Evolutionary conservation across 2,329 filamentous ascomycete genomes (phyloP).

Genomic region (Xylariales sp.): DNA sequence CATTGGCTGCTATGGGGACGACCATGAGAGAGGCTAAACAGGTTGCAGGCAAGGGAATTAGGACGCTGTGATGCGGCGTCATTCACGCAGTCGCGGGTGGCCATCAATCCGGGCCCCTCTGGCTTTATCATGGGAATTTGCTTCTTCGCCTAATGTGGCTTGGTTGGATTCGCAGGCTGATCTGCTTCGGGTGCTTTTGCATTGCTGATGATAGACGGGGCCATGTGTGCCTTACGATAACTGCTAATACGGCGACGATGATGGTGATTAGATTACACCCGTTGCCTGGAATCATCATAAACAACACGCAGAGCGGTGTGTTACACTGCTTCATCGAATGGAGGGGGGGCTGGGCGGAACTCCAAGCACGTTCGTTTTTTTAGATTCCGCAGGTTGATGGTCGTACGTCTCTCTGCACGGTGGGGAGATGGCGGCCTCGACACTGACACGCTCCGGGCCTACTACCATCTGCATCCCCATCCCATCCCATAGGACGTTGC

Average conservation of each 20-base stretch:
- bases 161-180: constrained; percentile 31
- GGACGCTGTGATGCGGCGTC: constrained; percentile 36
- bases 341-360: constrained; percentile 22
- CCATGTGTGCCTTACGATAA: constrained; percentile 34
- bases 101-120: constrained; percentile 7
- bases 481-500: background rate
- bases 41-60: constrained; percentile 41
- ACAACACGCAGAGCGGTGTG: constrained; percentile 33
- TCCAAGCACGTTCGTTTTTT: constrained; percentile 24
- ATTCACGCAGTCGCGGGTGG: constrained; percentile 28
- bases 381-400: constrained; percentile 22
- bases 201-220: constrained; percentile 8
- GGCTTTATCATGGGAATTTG: constrained; percentile 11
- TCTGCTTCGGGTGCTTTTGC: constrained; percentile 31
- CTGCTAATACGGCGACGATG: constrained; percentile 19
- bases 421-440: constrained; percentile 28
- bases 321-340: constrained; percentile 33
- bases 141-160: constrained; percentile 32
- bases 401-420: constrained; percentile 24
- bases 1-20: constrained; percentile 41
- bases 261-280: constrained; percentile 15
- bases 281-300: constrained; percentile 19
- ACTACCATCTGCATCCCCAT: constrained; percentile 19
- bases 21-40: constrained; percentile 39
- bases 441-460: constrained; percentile 8